Evolutionary conservation across 495 filamentous ascomycete genomes (phyloP).

Genomic region (Pseudomonodictys pantanalensis): DNA sequence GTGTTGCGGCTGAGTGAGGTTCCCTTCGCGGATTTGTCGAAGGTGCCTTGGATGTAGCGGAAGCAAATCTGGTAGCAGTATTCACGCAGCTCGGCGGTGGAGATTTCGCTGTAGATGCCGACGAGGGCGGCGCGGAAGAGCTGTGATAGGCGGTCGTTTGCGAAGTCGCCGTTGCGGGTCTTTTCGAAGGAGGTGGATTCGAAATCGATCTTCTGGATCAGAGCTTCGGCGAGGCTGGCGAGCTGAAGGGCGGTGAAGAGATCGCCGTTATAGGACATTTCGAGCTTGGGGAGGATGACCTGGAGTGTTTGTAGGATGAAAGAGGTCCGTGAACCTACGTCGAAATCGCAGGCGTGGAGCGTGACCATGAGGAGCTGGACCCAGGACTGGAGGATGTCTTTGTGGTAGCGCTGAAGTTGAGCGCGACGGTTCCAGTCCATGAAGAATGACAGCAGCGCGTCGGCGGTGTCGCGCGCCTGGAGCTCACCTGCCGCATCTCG

Average conservation of each 20-base stretch:
- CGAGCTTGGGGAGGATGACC: conserved; percentile 79
- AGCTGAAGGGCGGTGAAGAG: conserved; percentile 66
- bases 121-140: conserved; percentile 80
- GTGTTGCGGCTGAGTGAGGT: conserved; percentile 58
- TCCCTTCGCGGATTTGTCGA: conserved; percentile 47
- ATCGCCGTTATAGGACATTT: conserved; percentile 63
- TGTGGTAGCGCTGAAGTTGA: conserved; percentile 56
- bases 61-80: conserved; percentile 86
- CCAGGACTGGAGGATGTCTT: conserved; percentile 73
- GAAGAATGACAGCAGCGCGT: conserved; percentile 54
- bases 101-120: conserved; percentile 67
- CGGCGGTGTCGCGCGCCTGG: conserved; percentile 56
- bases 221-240: conserved; percentile 68
- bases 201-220: conserved; percentile 72
- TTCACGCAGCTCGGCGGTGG: conserved; percentile 69
- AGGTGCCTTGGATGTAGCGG: conserved; percentile 73
- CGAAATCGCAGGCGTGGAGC: conserved; percentile 71
- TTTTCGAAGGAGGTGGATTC: conserved; percentile 28
- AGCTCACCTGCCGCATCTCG: conserved; percentile 57
- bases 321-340: conserved; percentile 60
- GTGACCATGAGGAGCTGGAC: conserved; percentile 74
- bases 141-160: conserved; percentile 85
- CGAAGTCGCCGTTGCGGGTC: conserved; percentile 59
- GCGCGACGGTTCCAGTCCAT: conserved; percentile 62
- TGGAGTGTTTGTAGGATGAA: conserved; percentile 85